A percentile compares a stretch with the other conserved stretches of the same genome.
Conservation (phyloP, 139 green algal genomes). For the Volvox africanus region DNA sequence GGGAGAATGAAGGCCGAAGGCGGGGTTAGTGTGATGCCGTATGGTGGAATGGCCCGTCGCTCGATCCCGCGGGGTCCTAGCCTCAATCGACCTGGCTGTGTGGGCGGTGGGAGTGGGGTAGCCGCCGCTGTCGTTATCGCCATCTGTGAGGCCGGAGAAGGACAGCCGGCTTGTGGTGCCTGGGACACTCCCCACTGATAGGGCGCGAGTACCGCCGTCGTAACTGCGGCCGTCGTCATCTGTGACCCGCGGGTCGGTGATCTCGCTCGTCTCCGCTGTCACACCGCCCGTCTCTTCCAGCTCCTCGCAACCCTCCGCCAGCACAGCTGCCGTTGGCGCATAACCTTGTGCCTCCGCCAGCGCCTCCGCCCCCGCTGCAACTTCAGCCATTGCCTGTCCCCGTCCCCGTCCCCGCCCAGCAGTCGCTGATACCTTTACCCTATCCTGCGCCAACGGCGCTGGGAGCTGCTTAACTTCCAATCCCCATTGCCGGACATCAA, state of each 20-base stretch:
- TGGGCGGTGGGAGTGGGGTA: not conserved
- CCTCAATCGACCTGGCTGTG: not conserved
- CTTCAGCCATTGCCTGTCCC: not conserved
- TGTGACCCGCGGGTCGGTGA: conserved; percentile 11
- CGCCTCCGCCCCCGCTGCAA: not conserved
- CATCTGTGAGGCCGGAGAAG: conserved; percentile 26
- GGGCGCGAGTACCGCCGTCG: not conserved
- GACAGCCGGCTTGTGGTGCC: not conserved
- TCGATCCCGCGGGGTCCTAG: not conserved
- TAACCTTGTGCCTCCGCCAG: not conserved
- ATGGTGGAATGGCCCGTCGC: conserved; percentile 11
- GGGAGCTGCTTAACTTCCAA: not conserved
- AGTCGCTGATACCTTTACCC: not conserved
- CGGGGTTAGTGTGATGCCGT: conserved; percentile 24
- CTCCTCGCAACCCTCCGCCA: not conserved
- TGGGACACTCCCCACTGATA: not conserved
- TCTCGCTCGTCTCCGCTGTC: not conserved
- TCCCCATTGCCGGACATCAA: conserved; percentile 40
- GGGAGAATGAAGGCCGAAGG: conserved; percentile 42
- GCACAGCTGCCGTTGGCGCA: not conserved
- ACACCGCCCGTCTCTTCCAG: not conserved
- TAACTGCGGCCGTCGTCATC: not conserved
- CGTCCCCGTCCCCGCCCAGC: not conserved
- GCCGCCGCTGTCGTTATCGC: not conserved
- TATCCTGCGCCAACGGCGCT: not conserved